A percentile compares a stretch with the other conserved stretches of the same genome.
phyloP scores from a whole-genome alignment of 106 monocot species.

The Apostasia shenzhenica region DNA sequence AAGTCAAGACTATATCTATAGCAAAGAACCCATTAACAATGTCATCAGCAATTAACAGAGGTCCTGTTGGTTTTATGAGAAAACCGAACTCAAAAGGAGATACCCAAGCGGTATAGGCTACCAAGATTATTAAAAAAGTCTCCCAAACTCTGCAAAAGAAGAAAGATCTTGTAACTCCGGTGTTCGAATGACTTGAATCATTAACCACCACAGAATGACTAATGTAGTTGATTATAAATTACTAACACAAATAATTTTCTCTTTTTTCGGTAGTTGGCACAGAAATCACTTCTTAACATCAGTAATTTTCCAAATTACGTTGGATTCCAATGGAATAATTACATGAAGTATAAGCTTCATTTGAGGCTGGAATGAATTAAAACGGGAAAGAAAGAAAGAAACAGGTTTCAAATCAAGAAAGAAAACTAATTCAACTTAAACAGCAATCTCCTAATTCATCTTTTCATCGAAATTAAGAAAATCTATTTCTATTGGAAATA shows the following conservation, averaged over 20 bases:
- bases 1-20: slow-evolving; percentile 71
- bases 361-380: no score
- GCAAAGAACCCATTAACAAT: slow-evolving; percentile 76
- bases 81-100: slow-evolving; percentile 92
- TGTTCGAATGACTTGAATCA: neutral
- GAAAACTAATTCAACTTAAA: no score
- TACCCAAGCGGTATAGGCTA: slow-evolving; percentile 73
- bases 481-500: no score
- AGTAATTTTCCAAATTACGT: no score
- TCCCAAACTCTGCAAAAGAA: slow-evolving; percentile 52
- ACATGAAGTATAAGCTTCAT: no score
- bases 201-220: neutral
- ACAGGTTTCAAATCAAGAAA: neutral
- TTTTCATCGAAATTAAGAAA: no score
- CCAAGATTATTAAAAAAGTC: slow-evolving; percentile 53
- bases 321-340: no score
- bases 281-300: no score
- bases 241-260: neutral
- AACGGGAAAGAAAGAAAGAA: neutral
- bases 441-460: no score
- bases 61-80: slow-evolving; percentile 15
- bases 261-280: no score
- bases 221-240: neutral
- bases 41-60: slow-evolving; percentile 50
- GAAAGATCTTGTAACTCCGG: neutral